Percentiles rank a stretch among this genome's conserved stretches.
Conservation (phyloP, 2,329 filamentous ascomycete species). For the Aspergillus versicolor region DNA sequence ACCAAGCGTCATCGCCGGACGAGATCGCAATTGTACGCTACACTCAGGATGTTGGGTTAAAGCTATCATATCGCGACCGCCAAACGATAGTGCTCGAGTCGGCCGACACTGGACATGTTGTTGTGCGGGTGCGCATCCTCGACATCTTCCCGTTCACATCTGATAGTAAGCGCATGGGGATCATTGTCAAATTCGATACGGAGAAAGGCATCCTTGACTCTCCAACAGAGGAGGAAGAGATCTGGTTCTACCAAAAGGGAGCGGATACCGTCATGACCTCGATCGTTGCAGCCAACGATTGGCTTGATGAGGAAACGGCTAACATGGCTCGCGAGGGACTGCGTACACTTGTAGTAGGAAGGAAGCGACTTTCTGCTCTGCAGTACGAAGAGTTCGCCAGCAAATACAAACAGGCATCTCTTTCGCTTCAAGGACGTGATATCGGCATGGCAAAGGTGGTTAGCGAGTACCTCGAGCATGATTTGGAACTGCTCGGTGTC, state of each 20-base stretch:
- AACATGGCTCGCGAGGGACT: conserved; percentile 98
- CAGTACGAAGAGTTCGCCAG: conserved; percentile 79
- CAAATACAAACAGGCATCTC: conserved; percentile 74
- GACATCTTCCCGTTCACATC: conserved; percentile 98
- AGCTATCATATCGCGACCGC: conserved; percentile 80
- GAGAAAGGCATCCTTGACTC: conserved; percentile 51
- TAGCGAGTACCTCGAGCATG: conserved; percentile 76
- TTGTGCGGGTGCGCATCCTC: conserved; percentile 83
- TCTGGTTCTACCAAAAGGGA: conserved; percentile 98
- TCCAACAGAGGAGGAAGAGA: conserved; percentile 65
- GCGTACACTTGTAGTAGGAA: conserved; percentile 90
- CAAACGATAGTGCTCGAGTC: conserved; percentile 81
- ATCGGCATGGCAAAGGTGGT: conserved; percentile 77
- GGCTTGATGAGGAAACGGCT: conserved; percentile 98
- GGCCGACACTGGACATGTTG: conserved; percentile 67
- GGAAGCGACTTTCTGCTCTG: conserved; percentile 74
- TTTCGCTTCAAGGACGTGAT: conserved; percentile 79
- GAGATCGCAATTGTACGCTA: conserved; percentile 97
- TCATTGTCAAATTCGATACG: conserved; percentile 82
- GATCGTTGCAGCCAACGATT: conserved; percentile 94
- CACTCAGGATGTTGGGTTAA: conserved; percentile 88
- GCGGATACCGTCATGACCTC: conserved; percentile 97
- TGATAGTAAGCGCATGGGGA: conserved; percentile 97
- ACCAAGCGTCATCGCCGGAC: conserved; percentile 95
- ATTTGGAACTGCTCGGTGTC: conserved; percentile 91